Evolutionary conservation across 805 yeast genomes (phyloP).

Genomic region (Suhomyces prunicola): DNA sequence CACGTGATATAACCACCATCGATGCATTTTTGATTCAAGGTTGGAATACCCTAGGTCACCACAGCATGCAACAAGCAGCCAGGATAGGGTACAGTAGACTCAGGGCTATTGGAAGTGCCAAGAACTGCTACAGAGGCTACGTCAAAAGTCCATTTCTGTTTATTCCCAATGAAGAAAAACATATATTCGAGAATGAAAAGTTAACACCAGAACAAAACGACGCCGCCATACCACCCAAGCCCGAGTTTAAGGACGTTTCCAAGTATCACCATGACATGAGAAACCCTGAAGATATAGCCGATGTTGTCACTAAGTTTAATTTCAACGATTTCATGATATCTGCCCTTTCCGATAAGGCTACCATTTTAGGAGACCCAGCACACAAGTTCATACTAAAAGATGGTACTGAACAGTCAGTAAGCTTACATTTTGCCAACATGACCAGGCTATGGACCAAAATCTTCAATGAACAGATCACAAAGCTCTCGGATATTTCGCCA

Average conservation of each 20-base stretch:
- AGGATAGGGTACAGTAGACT: neutral
- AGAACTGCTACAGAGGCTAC: neutral
- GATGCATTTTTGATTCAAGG: neutral
- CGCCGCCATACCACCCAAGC: slow-evolving; percentile 35
- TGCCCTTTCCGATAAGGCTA: slow-evolving; percentile 24
- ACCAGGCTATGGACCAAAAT: slow-evolving; percentile 28
- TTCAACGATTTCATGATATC: slow-evolving; percentile 31
- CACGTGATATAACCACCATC: neutral
- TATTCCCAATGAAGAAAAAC: slow-evolving; percentile 25
- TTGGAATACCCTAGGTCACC: neutral
- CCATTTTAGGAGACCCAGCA: slow-evolving; percentile 25
- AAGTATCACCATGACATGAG: slow-evolving; percentile 27
- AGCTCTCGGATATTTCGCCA: slow-evolving; percentile 11
- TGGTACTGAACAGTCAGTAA: slow-evolving; percentile 12
- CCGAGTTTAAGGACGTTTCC: slow-evolving; percentile 11
- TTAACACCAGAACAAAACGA: slow-evolving; percentile 26
- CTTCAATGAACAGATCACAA: slow-evolving; percentile 19
- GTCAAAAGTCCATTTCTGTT: slow-evolving; percentile 17
- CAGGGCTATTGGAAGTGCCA: neutral
- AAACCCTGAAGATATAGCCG: slow-evolving; percentile 34
- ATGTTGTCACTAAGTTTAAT: slow-evolving; percentile 26
- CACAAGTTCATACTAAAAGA: slow-evolving; percentile 21
- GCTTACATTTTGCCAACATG: slow-evolving; percentile 27
- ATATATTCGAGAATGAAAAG: slow-evolving; percentile 27
- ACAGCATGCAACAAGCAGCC: neutral